A percentile compares a stretch with the other conserved stretches of the same genome.
These are phyloP conservation scores for Tripterygium wilfordii DNA, from an alignment of 177 flowering plant species.

Conservation along the genomic window DNA sequence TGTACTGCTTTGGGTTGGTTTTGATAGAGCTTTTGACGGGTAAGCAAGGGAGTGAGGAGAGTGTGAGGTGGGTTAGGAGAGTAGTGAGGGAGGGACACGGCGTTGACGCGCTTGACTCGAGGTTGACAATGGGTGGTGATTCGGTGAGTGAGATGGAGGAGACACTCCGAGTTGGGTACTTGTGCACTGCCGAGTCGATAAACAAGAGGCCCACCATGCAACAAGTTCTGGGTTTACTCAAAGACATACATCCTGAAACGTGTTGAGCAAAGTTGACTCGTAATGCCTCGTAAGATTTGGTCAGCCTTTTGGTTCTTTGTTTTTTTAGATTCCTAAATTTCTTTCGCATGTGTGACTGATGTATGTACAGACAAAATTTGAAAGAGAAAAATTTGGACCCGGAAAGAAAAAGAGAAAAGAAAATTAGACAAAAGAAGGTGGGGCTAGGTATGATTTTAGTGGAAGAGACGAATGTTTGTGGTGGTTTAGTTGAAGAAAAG, in stretches of 20 bases:
- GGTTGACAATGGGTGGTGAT: slow-evolving; percentile 41
- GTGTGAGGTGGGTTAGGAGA: slow-evolving; percentile 45
- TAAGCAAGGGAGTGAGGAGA: slow-evolving; percentile 43
- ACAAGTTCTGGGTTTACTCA: slow-evolving; percentile 82
- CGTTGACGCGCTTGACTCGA: slow-evolving; percentile 48
- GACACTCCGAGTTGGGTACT: slow-evolving; percentile 73
- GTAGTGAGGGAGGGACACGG: slow-evolving; percentile 57
- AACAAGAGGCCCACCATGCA: slow-evolving; percentile 89
- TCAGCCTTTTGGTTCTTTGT: too few relatives aligned
- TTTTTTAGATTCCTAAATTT: too few relatives aligned
- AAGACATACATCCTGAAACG: slow-evolving; percentile 58
- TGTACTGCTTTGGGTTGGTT: slow-evolving; percentile 73
- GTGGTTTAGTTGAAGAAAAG: too few relatives aligned
- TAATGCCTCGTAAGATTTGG: too few relatives aligned
- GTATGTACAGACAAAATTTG: too few relatives aligned
- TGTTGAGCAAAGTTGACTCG: slow-evolving; percentile 1
- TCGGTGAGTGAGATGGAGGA: slow-evolving; percentile 67
- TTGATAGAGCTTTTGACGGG: slow-evolving; percentile 81
- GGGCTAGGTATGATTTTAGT: too few relatives aligned
- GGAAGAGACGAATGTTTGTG: too few relatives aligned
- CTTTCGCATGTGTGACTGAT: too few relatives aligned
- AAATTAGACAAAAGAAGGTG: too few relatives aligned
- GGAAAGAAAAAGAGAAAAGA: too few relatives aligned
- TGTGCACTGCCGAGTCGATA: slow-evolving; percentile 81
- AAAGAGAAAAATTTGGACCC: too few relatives aligned